Evolutionary conservation across 73 alveolate genomes (phyloP).

Genomic region (Blepharisma japonicum): DNA sequence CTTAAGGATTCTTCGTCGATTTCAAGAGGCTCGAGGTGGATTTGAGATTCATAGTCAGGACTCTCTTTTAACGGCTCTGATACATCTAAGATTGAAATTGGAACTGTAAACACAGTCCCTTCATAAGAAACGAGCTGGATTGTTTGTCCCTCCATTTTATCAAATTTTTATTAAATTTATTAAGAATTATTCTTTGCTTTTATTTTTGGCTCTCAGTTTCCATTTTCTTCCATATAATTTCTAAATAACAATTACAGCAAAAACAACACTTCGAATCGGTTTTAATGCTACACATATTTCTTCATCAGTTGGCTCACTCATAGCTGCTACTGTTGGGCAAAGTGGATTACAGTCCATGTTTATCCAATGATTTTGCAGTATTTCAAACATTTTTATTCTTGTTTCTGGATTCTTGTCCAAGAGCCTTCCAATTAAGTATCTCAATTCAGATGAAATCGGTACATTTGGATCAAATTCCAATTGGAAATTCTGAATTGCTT

Average conservation of each 20-base stretch:
- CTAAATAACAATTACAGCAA: constrained; percentile 44
- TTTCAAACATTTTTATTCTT: constrained; percentile 70
- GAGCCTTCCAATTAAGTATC: constrained; percentile 54
- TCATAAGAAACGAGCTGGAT: too few species aligned
- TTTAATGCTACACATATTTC: constrained; percentile 39
- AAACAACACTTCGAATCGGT: constrained; percentile 42
- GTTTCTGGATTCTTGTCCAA: constrained; percentile 82
- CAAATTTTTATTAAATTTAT: too few species aligned
- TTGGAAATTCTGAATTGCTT: constrained; percentile 51
- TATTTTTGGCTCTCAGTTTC: background rate
- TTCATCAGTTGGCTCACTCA: constrained; percentile 41
- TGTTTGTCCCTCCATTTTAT: too few species aligned
- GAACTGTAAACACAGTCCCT: too few species aligned
- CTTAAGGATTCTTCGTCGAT: too few species aligned
- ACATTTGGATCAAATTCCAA: constrained; percentile 37
- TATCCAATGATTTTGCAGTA: constrained; percentile 79
- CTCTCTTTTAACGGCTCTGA: too few species aligned
- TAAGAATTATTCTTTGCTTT: too few species aligned
- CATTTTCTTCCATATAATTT: constrained; percentile 25
- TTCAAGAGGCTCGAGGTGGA: too few species aligned
- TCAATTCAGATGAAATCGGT: constrained; percentile 59
- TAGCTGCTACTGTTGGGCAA: constrained; percentile 29
- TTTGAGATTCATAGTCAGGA: too few species aligned
- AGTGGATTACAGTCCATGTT: constrained; percentile 46
- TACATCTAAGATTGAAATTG: too few species aligned